Evolutionary conservation across 2,329 filamentous ascomycete species (phyloP).

Genomic region (Aaosphaeria arxii): DNA sequence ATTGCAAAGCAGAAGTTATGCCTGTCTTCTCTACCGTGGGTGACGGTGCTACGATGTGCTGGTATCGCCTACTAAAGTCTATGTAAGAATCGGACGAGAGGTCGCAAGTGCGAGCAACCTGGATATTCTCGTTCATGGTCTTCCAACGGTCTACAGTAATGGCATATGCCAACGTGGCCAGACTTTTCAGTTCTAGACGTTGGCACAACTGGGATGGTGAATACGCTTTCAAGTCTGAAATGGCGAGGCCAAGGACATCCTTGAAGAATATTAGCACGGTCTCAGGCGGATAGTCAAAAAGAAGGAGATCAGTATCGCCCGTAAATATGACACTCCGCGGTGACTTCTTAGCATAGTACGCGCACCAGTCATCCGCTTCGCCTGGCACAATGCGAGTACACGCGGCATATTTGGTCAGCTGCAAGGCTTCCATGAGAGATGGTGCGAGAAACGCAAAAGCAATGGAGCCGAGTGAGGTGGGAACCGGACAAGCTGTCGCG

Average conservation of each 20-base stretch:
- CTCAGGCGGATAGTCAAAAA: conserved; percentile 63
- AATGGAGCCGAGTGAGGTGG: conserved; percentile 29
- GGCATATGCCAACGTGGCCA: conserved; percentile 40
- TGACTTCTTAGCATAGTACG: conserved; percentile 55
- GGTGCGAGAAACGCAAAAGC: conserved; percentile 72
- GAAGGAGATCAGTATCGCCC: conserved; percentile 81
- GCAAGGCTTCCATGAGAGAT: conserved; percentile 69
- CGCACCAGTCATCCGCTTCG: conserved; percentile 83
- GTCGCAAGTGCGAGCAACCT: conserved; percentile 19
- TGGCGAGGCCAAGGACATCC: conserved; percentile 52
- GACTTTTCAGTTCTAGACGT: conserved; percentile 42
- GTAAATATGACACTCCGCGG: conserved; percentile 67
- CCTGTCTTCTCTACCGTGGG: conserved; percentile 2
- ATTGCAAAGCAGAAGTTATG: conserved; percentile 11
- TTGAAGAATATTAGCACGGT: conserved; percentile 67
- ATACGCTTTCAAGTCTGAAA: conserved; percentile 36
- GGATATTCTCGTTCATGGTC: conserved; percentile 23
- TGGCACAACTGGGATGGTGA: conserved; percentile 45
- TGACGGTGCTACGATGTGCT: conserved; percentile 4
- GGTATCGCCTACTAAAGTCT: conserved; percentile 31
- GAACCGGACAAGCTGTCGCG: conserved; percentile 21
- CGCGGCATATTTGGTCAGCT: conserved; percentile 39
- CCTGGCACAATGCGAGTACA: conserved; percentile 65
- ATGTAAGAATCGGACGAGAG: conserved; percentile 16
- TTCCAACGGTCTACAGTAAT: conserved; percentile 21